Evolutionary conservation across 805 yeast genomes (phyloP), one percentile per base, ranked within the genome.

Genomic region (Grigorovia yakushimaensis): DNA sequence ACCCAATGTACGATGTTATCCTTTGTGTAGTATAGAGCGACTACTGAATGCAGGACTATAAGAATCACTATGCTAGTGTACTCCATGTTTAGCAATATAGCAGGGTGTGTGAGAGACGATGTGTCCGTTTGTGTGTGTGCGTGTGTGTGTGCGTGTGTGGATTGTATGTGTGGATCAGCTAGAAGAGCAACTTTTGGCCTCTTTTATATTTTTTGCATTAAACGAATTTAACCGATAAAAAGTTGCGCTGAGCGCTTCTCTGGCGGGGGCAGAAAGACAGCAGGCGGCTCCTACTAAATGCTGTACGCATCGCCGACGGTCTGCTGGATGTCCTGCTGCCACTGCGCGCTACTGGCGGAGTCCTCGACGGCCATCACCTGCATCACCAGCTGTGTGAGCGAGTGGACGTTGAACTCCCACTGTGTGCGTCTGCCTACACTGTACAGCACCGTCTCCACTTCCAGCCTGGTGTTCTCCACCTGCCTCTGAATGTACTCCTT

Each of bases 51-150:
- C 13, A 48, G 4, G 3, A 39, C 82, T 15, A 74, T 71, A 47
- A 88, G 69, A 15, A 86, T 88, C 22, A 81, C 62, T 51, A 81
- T 65, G 66, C 88, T 96, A 48, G 85, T 71, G 5, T 81, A 70
- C 63, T 88, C 95, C 54, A 88, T 67, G 36, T 5, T 17, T 30
- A 19, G 21, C 47, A 30, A n/a, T n/a, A n/a, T n/a, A n/a, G n/a
- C n/a, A n/a, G n/a, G n/a, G n/a, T n/a, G n/a, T n/a, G n/a, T n/a
- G n/a, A n/a, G n/a, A n/a, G n/a, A n/a, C n/a, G n/a, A n/a, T n/a
- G n/a, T n/a, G n/a, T n/a, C n/a, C n/a, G n/a, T n/a, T n/a, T n/a
- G n/a, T n/a, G n/a, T n/a, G 4, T 33, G 27, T 23, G 9, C 27
- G 7, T 33, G 37, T 33, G 17, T 36, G 20, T 18, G n/a, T n/a